Percentiles rank a stretch among this genome's conserved stretches.
These are phyloP conservation scores for Diaporthe citrichinensis DNA, from an alignment of 2,329 filamentous ascomycete species.

Conservation along the genomic window DNA sequence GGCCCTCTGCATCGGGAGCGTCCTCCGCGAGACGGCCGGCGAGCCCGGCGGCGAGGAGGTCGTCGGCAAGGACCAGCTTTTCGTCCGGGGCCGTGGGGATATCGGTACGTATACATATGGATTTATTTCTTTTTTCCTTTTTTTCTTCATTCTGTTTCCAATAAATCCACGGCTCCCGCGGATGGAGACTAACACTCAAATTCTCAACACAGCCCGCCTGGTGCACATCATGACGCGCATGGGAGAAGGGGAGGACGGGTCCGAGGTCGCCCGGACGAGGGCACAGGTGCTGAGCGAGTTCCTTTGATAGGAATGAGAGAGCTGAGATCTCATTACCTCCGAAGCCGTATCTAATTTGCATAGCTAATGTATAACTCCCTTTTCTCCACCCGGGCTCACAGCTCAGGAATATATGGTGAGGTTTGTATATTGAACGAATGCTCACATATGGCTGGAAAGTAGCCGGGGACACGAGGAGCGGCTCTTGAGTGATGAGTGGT, in stretches of 20 bases:
- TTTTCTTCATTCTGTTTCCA: background rate
- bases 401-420: background rate
- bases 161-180: background rate
- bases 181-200: background rate
- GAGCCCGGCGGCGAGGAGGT: conserved; percentile 62
- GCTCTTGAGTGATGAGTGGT: no score
- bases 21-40: conserved; percentile 66
- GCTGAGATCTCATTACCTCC: no score
- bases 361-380: conserved; percentile 3
- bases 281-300: conserved; percentile 72
- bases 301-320: conserved; percentile 47
- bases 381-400: background rate
- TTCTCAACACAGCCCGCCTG: conserved; percentile 64
- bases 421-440: background rate
- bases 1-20: conserved; percentile 76
- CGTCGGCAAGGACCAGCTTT: conserved; percentile 68
- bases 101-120: conserved; percentile 64
- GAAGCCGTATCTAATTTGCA: background rate
- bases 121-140: background rate
- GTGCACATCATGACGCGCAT: conserved; percentile 74
- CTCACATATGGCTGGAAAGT: background rate
- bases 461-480: background rate
- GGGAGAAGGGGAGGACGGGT: conserved; percentile 66
- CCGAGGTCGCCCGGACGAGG: conserved; percentile 71
- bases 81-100: conserved; percentile 71